Percentiles rank a stretch among this genome's conserved stretches.
Conservation (phyloP, 1,139 yeast genomes). For the Geotrichum histeridarum region DNA sequence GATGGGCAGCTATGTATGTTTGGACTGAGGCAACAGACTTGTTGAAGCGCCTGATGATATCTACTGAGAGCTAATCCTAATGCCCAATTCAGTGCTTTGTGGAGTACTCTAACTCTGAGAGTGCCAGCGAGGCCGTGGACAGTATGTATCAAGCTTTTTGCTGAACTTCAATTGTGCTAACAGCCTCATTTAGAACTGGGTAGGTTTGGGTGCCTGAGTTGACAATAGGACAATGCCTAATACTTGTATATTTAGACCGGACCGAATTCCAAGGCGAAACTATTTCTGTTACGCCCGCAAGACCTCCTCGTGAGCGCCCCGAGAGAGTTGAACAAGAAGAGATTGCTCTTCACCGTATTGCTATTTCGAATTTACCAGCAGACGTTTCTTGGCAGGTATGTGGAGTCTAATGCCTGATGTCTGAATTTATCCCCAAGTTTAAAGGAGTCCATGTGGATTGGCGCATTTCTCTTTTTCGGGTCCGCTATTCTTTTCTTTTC, state of each 20-base stretch:
- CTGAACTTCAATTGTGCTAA: background rate
- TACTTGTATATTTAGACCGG: background rate
- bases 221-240: background rate
- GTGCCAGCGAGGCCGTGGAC: slow-evolving; percentile 33
- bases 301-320: slow-evolving; percentile 21
- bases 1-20: slow-evolving; percentile 62
- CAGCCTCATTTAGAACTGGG: slow-evolving; percentile 1
- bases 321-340: slow-evolving; percentile 17
- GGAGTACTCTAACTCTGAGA: slow-evolving; percentile 24
- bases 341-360: slow-evolving; percentile 24
- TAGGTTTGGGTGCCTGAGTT: background rate
- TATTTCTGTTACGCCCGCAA: slow-evolving; percentile 36
- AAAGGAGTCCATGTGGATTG: too few species aligned
- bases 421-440: too few species aligned
- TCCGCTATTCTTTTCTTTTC: background rate
- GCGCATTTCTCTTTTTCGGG: too few species aligned
- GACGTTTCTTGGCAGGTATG: slow-evolving; percentile 35
- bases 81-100: slow-evolving; percentile 3
- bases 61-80: background rate
- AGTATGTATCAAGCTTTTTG: slow-evolving; percentile 22
- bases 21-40: background rate
- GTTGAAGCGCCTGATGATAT: too few species aligned
- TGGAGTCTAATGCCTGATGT: background rate
- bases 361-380: slow-evolving; percentile 27
- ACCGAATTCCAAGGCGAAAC: slow-evolving; percentile 13